Evolutionary conservation across 2,329 filamentous ascomycete species (phyloP).

Genomic region (Blastomyces silverae): DNA sequence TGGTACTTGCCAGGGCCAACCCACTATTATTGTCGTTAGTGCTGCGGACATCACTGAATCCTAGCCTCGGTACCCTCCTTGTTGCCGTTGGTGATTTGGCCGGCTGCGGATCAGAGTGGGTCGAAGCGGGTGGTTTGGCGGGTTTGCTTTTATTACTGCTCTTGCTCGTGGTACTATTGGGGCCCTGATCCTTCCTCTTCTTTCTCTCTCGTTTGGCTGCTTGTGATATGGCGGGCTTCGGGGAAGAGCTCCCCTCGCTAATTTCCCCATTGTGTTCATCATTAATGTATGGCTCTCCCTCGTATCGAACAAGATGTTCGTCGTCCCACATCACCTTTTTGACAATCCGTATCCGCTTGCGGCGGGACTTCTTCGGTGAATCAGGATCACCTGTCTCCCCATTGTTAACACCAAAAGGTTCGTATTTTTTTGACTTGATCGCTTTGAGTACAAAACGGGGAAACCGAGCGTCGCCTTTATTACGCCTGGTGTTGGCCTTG

Average conservation of each 20-base stretch:
- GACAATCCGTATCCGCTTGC: conserved; percentile 17
- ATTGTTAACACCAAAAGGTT: not conserved
- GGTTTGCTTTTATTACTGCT: conserved; percentile 23
- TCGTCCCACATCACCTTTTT: conserved; percentile 38
- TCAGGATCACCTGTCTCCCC: not conserved
- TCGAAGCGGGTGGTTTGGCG: conserved; percentile 23
- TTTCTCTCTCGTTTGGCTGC: conserved; percentile 24
- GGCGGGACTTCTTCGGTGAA: conserved; percentile 13
- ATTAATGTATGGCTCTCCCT: conserved; percentile 25
- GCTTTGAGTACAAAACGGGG: conserved; percentile 25
- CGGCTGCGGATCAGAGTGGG: conserved; percentile 21
- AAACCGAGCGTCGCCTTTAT: conserved; percentile 35
- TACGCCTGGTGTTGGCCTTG: conserved; percentile 39
- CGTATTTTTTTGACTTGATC: conserved; percentile 9
- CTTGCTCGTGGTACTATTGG: conserved; percentile 22
- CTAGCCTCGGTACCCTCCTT: conserved; percentile 19
- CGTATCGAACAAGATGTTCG: conserved; percentile 33
- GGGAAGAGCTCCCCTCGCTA: conserved; percentile 16
- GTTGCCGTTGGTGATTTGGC: conserved; percentile 22
- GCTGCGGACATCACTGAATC: conserved; percentile 16
- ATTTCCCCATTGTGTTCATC: conserved; percentile 13
- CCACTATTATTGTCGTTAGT: conserved; percentile 15
- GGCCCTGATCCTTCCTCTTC: conserved; percentile 2
- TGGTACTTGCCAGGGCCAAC: conserved; percentile 13
- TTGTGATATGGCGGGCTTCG: conserved; percentile 19